A percentile compares a stretch with the other conserved stretches of the same genome.
Evolutionary conservation across 2,329 filamentous ascomycete genomes (phyloP).

Genomic region (Xylariaceae sp.): DNA sequence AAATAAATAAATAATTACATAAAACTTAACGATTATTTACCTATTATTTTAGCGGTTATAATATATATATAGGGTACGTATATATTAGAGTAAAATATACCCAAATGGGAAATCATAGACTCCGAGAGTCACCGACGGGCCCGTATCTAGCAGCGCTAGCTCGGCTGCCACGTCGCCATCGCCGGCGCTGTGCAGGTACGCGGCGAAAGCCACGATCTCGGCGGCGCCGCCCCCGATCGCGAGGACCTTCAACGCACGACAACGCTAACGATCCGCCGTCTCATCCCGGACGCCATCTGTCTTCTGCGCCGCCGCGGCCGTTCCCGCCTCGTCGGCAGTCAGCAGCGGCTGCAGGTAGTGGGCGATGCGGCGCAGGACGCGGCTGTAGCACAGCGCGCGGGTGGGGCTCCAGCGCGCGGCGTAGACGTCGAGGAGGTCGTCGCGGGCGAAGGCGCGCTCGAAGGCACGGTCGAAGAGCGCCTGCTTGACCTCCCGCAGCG

Average conservation of each 20-base stretch:
- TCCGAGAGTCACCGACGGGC: no score
- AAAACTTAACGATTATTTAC: no score
- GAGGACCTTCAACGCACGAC: slow-evolving; percentile 43
- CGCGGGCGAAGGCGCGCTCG: slow-evolving; percentile 71
- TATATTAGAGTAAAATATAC: no score
- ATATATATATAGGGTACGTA: no score
- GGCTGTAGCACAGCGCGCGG: slow-evolving; percentile 78
- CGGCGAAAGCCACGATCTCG: slow-evolving; percentile 60
- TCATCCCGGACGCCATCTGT: slow-evolving; percentile 1
- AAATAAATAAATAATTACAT: no score
- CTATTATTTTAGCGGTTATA: no score
- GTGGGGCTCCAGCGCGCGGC: slow-evolving; percentile 89
- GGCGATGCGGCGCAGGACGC: slow-evolving; percentile 49
- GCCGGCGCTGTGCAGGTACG: slow-evolving; percentile 39
- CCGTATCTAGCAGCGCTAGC: slow-evolving; percentile 77
- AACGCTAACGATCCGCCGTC: not conserved
- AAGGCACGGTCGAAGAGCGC: slow-evolving; percentile 89
- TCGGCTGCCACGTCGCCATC: slow-evolving; percentile 29
- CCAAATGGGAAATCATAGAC: no score
- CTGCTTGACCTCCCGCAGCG: slow-evolving; percentile 81
- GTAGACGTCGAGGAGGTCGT: slow-evolving; percentile 77
- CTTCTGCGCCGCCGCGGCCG: not conserved
- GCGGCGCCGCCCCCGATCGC: slow-evolving; percentile 62
- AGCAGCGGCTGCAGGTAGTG: slow-evolving; percentile 39
- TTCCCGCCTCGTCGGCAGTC: slow-evolving; percentile 1